These are phyloP conservation scores for Pseudozyma sp. DNA, from an alignment of 1,284 basidiomycete species.

Conservation along the genomic window DNA sequence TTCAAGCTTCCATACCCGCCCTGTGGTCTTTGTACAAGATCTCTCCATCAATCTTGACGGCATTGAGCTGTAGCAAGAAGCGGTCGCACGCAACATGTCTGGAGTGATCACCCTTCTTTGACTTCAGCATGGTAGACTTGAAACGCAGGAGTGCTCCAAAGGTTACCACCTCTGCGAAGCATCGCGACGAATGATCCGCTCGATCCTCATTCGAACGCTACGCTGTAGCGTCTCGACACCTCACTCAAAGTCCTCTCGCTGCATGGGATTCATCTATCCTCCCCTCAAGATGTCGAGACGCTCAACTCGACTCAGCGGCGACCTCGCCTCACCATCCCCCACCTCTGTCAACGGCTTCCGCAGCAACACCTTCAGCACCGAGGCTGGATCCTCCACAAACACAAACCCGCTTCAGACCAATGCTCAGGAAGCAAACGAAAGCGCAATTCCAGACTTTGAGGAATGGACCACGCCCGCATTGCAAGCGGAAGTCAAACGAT, in stretches of 20 bases:
- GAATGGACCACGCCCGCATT: slow-evolving; percentile 26
- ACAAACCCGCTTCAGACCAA: not conserved
- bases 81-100: no score
- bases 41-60: no score
- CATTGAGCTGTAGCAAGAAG: no score
- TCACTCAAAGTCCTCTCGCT: not conserved
- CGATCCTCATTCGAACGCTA: not conserved
- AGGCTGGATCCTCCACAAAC: slow-evolving; percentile 4
- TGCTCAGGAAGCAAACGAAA: no score
- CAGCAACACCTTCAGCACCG: not conserved
- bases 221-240: not conserved
- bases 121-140: no score
- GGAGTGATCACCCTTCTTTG: not conserved
- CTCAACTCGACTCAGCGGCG: slow-evolving; percentile 8
- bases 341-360: not conserved
- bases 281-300: slow-evolving; percentile 15
- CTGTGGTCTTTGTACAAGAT: no score
- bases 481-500: slow-evolving; percentile 39
- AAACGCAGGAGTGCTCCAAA: no score
- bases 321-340: not conserved
- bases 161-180: no score
- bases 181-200: not conserved
- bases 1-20: not conserved
- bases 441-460: slow-evolving; percentile 17
- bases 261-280: slow-evolving; percentile 3